These are phyloP conservation scores for Podospora pseudoanserina DNA, from an alignment of 495 filamentous ascomycete genomes.

Conservation along the genomic window DNA sequence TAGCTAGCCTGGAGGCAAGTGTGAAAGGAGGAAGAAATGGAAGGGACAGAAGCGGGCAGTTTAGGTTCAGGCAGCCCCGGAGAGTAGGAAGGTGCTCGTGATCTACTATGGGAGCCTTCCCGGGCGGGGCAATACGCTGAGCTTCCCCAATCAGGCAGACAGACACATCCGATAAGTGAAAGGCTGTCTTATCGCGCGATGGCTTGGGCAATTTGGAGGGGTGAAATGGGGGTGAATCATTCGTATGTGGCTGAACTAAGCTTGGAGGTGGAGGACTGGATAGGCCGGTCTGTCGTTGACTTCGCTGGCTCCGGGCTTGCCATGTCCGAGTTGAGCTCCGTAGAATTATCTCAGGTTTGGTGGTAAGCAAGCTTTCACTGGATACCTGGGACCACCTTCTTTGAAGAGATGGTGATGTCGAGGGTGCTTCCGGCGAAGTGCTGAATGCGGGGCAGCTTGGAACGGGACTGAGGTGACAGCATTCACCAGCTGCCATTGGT, in stretches of 20 bases:
- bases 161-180: not conserved
- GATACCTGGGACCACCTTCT: not conserved
- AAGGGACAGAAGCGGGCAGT: not conserved
- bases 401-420: not conserved
- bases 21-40: not conserved
- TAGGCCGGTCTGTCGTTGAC: not conserved
- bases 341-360: not conserved
- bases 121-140: slow-evolving; percentile 4
- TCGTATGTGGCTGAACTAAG: not conserved
- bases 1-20: not conserved
- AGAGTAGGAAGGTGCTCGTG: slow-evolving; percentile 9
- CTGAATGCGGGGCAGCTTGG: not conserved
- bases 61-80: not conserved
- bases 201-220: not conserved
- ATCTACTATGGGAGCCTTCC: not conserved
- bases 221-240: too few species aligned
- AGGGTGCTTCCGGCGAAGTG: not conserved
- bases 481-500: not conserved
- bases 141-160: not conserved
- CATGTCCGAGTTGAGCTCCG: not conserved
- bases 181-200: not conserved
- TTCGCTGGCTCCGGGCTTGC: not conserved
- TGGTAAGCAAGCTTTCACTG: too few species aligned
- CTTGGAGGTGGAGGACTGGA: not conserved
- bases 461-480: not conserved